Evolutionary conservation across 225 moss, liverwort and hornwort genomes (phyloP).

Genomic region (Pleurozium schreberi): DNA sequence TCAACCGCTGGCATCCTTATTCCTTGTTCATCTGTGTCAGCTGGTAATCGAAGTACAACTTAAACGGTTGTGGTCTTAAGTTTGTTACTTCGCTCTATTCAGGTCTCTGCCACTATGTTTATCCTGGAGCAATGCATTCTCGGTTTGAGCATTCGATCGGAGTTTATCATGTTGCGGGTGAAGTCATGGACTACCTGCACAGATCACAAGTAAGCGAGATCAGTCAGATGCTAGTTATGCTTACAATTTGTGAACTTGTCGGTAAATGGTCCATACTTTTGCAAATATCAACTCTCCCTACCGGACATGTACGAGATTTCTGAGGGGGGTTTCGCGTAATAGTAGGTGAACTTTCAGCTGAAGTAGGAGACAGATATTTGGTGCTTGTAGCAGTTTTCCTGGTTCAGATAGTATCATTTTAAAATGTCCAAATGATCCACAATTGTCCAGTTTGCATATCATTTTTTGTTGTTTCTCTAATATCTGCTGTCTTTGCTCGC

Average conservation of each 20-base stretch:
- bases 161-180: slow-evolving; percentile 79
- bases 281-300: background rate
- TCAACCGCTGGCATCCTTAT: background rate
- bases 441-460: background rate
- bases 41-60: background rate
- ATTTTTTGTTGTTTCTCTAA: background rate
- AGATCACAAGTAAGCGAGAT: slow-evolving; percentile 51
- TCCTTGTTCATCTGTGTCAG: background rate
- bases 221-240: background rate
- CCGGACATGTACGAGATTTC: background rate
- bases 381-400: background rate
- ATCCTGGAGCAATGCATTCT: slow-evolving; percentile 87
- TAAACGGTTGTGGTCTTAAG: background rate
- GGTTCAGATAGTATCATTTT: background rate
- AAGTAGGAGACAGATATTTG: background rate
- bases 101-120: slow-evolving; percentile 93
- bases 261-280: background rate
- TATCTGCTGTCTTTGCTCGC: background rate
- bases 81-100: background rate
- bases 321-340: background rate
- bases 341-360: background rate
- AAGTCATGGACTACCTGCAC: slow-evolving; percentile 59
- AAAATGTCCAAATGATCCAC: background rate
- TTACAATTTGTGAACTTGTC: background rate
- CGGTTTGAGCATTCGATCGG: slow-evolving; percentile 92